Conservation (phyloP, 2,329 filamentous ascomycete genomes). For the Hypoxylon sp. region DNA sequence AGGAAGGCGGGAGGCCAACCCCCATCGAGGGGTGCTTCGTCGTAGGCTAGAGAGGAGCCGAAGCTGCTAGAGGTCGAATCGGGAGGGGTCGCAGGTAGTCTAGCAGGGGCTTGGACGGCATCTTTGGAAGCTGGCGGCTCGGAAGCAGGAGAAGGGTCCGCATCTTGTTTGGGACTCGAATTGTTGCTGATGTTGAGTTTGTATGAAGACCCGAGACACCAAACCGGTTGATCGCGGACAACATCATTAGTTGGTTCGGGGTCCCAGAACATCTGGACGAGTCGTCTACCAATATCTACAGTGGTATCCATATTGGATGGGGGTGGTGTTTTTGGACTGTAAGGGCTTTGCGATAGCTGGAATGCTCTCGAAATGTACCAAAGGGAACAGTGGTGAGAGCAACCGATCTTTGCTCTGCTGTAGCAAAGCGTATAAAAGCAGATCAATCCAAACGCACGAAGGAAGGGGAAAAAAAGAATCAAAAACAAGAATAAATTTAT, state of each 20-base stretch:
- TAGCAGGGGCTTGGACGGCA: conserved; percentile 34
- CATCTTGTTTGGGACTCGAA: conserved; percentile 29
- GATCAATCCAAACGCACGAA: too few species aligned
- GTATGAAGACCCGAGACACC: conserved; percentile 76
- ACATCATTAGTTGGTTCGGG: conserved; percentile 85
- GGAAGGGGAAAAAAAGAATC: conserved; percentile 3
- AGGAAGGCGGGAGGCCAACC: conserved; percentile 89
- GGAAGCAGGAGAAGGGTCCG: conserved; percentile 28
- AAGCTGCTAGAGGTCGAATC: conserved; percentile 61
- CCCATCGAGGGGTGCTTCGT: conserved; percentile 54
- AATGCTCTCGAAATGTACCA: too few species aligned
- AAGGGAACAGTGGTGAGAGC: too few species aligned
- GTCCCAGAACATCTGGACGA: conserved; percentile 93
- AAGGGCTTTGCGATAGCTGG: too few species aligned
- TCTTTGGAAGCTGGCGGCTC: conserved; percentile 31
- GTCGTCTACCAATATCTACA: conserved; percentile 79
- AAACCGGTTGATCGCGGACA: conserved; percentile 73
- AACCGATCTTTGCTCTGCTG: conserved; percentile 1
- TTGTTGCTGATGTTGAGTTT: conserved; percentile 50
- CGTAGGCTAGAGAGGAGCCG: conserved; percentile 60
- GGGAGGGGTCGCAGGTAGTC: conserved; percentile 55
- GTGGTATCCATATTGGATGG: conserved; percentile 50
- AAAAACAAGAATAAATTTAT: conserved; percentile 9
- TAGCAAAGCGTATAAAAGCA: too few species aligned
- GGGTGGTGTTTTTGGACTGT: too few species aligned